phyloP scores from a whole-genome alignment of 2,329 filamentous ascomycete species.

The Aotearoamyces nothofagi region DNA sequence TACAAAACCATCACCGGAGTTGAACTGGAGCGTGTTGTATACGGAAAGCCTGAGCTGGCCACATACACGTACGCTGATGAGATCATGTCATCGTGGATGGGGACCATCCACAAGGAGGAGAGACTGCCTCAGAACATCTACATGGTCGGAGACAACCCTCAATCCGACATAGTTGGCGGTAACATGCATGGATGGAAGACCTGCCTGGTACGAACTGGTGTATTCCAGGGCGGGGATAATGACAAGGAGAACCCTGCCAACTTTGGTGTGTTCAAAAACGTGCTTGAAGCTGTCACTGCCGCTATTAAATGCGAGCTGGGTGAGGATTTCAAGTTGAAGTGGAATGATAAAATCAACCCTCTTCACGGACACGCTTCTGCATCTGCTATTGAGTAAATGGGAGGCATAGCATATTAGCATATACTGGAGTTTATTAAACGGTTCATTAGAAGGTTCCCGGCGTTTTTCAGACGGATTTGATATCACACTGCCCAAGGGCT shows the following conservation, averaged over 20 bases:
- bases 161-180: slow-evolving; percentile 54
- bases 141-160: slow-evolving; percentile 58
- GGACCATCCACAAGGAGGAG: slow-evolving; percentile 30
- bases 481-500: too few relatives aligned
- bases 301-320: slow-evolving; percentile 56
- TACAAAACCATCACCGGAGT: slow-evolving; percentile 34
- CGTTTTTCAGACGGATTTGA: too few relatives aligned
- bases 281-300: slow-evolving; percentile 54
- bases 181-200: slow-evolving; percentile 77
- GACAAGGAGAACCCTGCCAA: slow-evolving; percentile 63
- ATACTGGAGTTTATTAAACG: too few relatives aligned
- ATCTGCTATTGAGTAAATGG: slow-evolving; percentile 36
- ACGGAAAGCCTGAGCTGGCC: slow-evolving; percentile 55
- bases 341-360: slow-evolving; percentile 57
- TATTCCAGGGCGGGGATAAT: slow-evolving; percentile 64
- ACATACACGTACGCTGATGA: slow-evolving; percentile 58
- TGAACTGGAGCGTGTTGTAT: slow-evolving; percentile 13
- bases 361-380: slow-evolving; percentile 36
- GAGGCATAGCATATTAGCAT: too few relatives aligned
- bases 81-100: too few relatives aligned
- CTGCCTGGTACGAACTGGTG: slow-evolving; percentile 61
- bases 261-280: slow-evolving; percentile 62
- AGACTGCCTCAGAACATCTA: slow-evolving; percentile 43
- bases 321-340: slow-evolving; percentile 59
- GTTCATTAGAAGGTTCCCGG: too few relatives aligned